phyloP scores from a whole-genome alignment of 129 eudicot genomes.

The Cynara cardunculus region DNA sequence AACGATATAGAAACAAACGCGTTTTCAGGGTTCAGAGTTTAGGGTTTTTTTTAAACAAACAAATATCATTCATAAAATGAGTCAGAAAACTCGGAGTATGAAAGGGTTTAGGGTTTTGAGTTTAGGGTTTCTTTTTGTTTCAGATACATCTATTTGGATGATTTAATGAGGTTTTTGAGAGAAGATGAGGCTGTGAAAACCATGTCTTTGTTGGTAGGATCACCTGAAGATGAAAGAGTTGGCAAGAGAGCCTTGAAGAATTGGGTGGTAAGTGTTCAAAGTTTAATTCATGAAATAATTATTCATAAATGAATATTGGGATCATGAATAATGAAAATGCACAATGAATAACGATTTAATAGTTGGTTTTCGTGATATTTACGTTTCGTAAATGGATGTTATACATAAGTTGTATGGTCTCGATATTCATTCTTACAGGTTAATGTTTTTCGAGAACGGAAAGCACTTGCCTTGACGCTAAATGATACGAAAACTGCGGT shows the following conservation, averaged over 20 bases:
- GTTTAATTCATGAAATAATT: neutral
- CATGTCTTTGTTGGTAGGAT: conserved; percentile 30
- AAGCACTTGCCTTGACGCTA: conserved; percentile 42
- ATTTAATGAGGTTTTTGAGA: conserved; percentile 42
- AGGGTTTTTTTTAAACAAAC: too few relatives aligned
- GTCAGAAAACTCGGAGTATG: too few relatives aligned
- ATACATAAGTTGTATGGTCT: neutral
- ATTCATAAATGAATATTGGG: neutral
- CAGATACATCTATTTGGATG: conserved; percentile 43
- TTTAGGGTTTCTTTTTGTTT: neutral
- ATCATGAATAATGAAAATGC: neutral
- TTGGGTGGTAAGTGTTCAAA: conserved; percentile 39
- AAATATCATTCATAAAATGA: too few relatives aligned
- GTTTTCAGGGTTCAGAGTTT: neutral
- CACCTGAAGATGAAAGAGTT: conserved; percentile 37
- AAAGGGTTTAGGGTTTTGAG: too few relatives aligned
- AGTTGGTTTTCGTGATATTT: neutral
- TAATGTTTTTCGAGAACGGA: conserved; percentile 41
- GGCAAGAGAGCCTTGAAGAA: conserved; percentile 41
- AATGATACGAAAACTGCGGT: conserved; percentile 44
- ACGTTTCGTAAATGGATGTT: too few relatives aligned
- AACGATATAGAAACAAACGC: neutral
- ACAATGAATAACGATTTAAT: neutral
- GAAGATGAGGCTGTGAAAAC: conserved; percentile 42
- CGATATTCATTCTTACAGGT: conserved; percentile 26